phyloP scores from a whole-genome alignment of 108 stramenopile genomes.

The Nitzschia sp. region DNA sequence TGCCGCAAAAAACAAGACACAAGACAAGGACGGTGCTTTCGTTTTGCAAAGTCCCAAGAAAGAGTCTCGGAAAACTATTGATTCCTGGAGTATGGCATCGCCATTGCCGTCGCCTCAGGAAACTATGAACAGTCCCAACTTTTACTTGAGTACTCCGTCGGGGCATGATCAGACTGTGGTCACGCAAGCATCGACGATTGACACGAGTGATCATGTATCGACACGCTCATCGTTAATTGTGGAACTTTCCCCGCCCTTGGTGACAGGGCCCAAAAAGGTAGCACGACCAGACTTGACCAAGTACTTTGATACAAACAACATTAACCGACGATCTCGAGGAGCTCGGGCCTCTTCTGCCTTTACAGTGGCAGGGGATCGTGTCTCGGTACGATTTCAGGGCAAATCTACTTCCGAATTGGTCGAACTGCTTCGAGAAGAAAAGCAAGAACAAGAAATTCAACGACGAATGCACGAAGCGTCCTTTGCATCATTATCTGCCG shows the following conservation, averaged over 20 bases:
- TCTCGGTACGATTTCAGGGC: slow-evolving; percentile 6
- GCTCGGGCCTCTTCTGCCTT: neutral
- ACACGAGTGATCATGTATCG: slow-evolving; percentile 8
- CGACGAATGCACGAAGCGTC: neutral
- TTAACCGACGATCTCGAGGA: no score
- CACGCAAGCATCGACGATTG: slow-evolving; percentile 19
- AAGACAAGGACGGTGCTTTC: neutral
- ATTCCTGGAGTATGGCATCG: no score
- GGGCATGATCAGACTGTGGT: no score
- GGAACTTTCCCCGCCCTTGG: slow-evolving; percentile 1
- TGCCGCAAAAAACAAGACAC: no score
- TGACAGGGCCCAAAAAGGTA: neutral
- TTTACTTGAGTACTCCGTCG: neutral
- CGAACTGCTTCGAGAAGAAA: neutral
- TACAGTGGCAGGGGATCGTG: slow-evolving; percentile 1
- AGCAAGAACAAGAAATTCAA: neutral
- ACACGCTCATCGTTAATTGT: neutral
- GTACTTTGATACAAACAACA: neutral
- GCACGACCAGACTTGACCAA: neutral
- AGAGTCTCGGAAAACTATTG: no score
- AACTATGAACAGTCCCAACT: neutral
- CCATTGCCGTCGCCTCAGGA: no score
- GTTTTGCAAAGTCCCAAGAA: no score
- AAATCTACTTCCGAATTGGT: slow-evolving; percentile 2
- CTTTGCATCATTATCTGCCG: no score